These are phyloP conservation scores for Hypomontagnella monticulosa DNA, from an alignment of 495 filamentous ascomycete species.

Conservation along the genomic window DNA sequence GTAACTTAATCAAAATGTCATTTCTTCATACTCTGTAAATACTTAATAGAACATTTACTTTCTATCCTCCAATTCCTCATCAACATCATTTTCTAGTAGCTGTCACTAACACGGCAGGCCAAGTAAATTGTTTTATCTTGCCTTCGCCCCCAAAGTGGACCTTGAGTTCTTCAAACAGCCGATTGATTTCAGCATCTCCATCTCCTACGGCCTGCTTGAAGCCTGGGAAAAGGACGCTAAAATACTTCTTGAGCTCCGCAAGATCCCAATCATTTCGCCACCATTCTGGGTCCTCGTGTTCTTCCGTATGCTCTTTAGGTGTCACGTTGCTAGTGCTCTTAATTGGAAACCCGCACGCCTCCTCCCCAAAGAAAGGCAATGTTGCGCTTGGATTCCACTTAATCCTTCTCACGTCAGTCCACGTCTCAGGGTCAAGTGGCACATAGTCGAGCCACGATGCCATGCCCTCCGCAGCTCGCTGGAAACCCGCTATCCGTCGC, in stretches of 20 bases:
- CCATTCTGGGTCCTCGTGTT: conserved; percentile 3
- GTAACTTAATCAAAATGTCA: too few species aligned
- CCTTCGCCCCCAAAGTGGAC: not conserved
- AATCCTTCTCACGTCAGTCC: conserved; percentile 35
- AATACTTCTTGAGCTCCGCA: not conserved
- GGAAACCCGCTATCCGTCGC: conserved; percentile 2
- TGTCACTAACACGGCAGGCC: conserved; percentile 12
- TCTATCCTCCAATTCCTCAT: too few species aligned
- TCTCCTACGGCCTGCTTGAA: conserved; percentile 3
- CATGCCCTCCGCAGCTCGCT: conserved; percentile 32
- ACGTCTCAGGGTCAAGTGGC: conserved; percentile 18
- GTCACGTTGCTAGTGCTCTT: not conserved
- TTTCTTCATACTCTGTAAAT: too few species aligned
- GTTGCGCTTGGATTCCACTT: conserved; percentile 43
- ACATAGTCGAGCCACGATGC: conserved; percentile 44
- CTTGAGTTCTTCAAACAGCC: not conserved
- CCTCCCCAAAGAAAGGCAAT: conserved; percentile 28
- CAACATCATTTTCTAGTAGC: not conserved
- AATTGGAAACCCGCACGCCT: conserved; percentile 21
- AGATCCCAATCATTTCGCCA: conserved; percentile 17
- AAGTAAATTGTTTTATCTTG: not conserved
- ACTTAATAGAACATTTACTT: too few species aligned
- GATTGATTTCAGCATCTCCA: not conserved
- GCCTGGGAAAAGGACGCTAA: conserved; percentile 6
- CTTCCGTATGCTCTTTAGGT: not conserved